phyloP scores from a whole-genome alignment of 2,329 filamentous ascomycete species.

The Epichloe scottii region DNA sequence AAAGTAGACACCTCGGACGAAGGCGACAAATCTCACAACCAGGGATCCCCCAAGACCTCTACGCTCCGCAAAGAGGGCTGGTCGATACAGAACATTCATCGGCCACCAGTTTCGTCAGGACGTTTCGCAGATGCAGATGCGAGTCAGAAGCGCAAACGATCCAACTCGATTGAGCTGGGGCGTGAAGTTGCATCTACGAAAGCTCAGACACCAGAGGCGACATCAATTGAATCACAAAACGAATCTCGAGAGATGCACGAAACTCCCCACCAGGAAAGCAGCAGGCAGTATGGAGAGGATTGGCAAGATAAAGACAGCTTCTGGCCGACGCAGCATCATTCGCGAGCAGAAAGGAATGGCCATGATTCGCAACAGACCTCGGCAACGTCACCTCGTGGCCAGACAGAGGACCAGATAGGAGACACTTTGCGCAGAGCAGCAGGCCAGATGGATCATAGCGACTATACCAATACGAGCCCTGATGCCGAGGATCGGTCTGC shows the following conservation, averaged over 20 bases:
- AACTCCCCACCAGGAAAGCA: constrained; percentile 33
- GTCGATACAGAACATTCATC: constrained; percentile 28
- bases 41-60: constrained; percentile 12
- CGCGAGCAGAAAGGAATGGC: constrained; percentile 33
- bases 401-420: constrained; percentile 37
- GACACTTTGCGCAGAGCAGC: constrained; percentile 32
- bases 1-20: constrained; percentile 22
- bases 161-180: constrained; percentile 43
- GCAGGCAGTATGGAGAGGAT: constrained; percentile 32
- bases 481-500: constrained; percentile 37
- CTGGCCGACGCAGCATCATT: constrained; percentile 36
- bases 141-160: constrained; percentile 57
- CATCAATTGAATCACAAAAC: constrained; percentile 16
- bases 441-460: constrained; percentile 33
- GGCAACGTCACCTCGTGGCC: constrained; percentile 30
- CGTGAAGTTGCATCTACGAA: constrained; percentile 22
- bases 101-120: constrained; percentile 27
- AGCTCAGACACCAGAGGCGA: constrained; percentile 23
- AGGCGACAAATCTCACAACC: constrained; percentile 14
- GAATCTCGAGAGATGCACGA: constrained; percentile 31
- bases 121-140: constrained; percentile 32
- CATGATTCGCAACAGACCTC: constrained; percentile 36
- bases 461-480: constrained; percentile 40
- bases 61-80: constrained; percentile 28
- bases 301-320: constrained; percentile 32